These are phyloP conservation scores for Westerdykella aurantiaca DNA, from an alignment of 2,329 filamentous ascomycete species.

Conservation along the genomic window DNA sequence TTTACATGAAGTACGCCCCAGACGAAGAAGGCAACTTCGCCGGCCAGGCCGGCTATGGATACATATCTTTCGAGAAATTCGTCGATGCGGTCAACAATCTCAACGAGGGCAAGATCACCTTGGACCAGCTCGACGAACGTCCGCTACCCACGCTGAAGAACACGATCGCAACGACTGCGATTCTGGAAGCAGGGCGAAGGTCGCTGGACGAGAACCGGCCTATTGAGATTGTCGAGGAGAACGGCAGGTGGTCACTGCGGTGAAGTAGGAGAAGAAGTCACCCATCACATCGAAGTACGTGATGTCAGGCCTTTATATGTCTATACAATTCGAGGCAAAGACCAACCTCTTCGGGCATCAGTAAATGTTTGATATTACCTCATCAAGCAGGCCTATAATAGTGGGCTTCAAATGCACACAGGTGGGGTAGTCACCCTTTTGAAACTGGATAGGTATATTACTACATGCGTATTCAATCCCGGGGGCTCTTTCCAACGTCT, in stretches of 20 bases:
- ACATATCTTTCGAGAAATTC: slow-evolving; percentile 94
- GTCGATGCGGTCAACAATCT: slow-evolving; percentile 77
- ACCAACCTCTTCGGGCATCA: no score
- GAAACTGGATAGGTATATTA: no score
- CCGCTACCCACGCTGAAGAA: slow-evolving; percentile 81
- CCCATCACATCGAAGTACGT: background rate
- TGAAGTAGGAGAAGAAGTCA: slow-evolving; percentile 20
- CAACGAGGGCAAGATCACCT: slow-evolving; percentile 65
- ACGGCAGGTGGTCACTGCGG: slow-evolving; percentile 63
- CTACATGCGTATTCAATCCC: no score
- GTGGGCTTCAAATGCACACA: no score
- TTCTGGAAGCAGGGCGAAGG: slow-evolving; percentile 77
- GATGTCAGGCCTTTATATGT: no score
- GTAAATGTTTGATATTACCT: no score
- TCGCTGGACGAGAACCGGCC: slow-evolving; percentile 78
- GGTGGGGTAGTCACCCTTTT: no score
- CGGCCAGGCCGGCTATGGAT: slow-evolving; percentile 87
- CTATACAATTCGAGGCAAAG: no score
- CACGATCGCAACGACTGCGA: slow-evolving; percentile 86
- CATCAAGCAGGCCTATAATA: no score
- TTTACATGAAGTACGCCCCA: slow-evolving; percentile 91
- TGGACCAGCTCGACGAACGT: slow-evolving; percentile 72
- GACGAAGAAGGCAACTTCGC: slow-evolving; percentile 93
- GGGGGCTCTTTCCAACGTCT: no score
- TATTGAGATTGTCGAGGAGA: slow-evolving; percentile 64